phyloP scores from a whole-genome alignment of 345 rosid species.

The Populus pruinosa region DNA sequence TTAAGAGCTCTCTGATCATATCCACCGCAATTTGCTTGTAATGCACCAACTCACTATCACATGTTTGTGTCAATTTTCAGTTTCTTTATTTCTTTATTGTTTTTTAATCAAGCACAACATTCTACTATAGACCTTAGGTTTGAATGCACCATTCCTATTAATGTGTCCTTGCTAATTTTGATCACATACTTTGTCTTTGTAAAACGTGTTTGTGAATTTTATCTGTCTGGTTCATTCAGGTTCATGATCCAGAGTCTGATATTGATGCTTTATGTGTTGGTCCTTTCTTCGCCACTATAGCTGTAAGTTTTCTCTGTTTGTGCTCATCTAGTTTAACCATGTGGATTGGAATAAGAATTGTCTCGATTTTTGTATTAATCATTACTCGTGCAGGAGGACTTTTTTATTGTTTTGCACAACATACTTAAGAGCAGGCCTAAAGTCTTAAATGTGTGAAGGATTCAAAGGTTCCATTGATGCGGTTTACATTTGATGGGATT shows the following conservation, averaged over 20 bases:
- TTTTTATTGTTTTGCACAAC: slow-evolving; percentile 44
- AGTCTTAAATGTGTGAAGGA: slow-evolving; percentile 49
- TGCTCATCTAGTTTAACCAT: background rate
- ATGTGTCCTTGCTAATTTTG: background rate
- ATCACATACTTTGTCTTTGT: no score
- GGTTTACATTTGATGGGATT: slow-evolving; percentile 54
- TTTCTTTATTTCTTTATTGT: no score
- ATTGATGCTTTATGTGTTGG: slow-evolving; percentile 55
- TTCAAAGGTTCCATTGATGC: slow-evolving; percentile 52
- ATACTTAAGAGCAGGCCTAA: slow-evolving; percentile 41
- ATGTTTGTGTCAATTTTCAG: no score
- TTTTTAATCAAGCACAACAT: no score
- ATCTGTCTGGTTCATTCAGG: slow-evolving; percentile 26
- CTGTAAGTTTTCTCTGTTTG: slow-evolving; percentile 31
- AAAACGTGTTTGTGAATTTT: background rate
- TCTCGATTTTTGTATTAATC: background rate
- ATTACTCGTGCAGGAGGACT: slow-evolving; percentile 42
- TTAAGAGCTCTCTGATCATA: background rate
- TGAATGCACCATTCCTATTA: background rate
- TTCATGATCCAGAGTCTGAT: slow-evolving; percentile 57
- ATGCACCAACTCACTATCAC: no score
- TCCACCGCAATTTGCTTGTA: background rate
- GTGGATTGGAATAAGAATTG: background rate
- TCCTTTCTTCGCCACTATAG: slow-evolving; percentile 50
- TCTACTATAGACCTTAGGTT: no score